Evolutionary conservation across 2,329 filamentous ascomycete species (phyloP).

Genomic region (Venturia pyrina): DNA sequence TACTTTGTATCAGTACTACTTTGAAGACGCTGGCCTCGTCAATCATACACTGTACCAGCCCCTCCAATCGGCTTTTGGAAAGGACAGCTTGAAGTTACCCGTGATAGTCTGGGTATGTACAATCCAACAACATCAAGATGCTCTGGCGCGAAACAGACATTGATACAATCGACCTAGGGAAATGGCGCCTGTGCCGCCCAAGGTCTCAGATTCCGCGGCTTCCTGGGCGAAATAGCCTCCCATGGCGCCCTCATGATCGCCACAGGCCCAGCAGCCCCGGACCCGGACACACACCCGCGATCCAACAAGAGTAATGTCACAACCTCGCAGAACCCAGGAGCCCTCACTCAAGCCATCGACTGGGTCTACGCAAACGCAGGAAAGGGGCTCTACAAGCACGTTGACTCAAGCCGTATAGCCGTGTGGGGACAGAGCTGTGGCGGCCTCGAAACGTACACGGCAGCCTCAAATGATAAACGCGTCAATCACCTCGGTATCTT

Average conservation of each 20-base stretch:
- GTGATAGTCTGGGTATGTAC: not conserved
- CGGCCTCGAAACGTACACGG: slow-evolving; percentile 7
- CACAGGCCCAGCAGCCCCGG: not conserved
- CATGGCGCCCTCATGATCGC: not conserved
- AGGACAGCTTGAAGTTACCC: not conserved
- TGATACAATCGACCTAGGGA: not conserved
- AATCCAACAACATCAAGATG: not conserved
- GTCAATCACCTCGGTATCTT: slow-evolving; percentile 10
- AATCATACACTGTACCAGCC: slow-evolving; percentile 10
- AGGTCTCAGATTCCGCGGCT: not conserved
- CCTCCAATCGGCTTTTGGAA: not conserved
- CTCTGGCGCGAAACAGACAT: not conserved
- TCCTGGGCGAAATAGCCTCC: not conserved
- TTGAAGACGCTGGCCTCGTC: slow-evolving; percentile 9
- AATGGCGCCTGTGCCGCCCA: slow-evolving; percentile 7
- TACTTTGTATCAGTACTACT: not conserved
- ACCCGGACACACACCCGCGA: not conserved
- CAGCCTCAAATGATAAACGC: not conserved
- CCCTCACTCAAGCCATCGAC: slow-evolving; percentile 2
- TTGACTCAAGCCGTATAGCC: not conserved
- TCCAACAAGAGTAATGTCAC: too few species aligned
- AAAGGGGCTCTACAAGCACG: not conserved
- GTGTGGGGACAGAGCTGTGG: slow-evolving; percentile 10
- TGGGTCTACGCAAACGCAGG: slow-evolving; percentile 10
- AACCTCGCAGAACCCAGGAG: not conserved